Conservation (phyloP, 768 basidiomycete species). For the Phanerodontia chrysosporium region DNA sequence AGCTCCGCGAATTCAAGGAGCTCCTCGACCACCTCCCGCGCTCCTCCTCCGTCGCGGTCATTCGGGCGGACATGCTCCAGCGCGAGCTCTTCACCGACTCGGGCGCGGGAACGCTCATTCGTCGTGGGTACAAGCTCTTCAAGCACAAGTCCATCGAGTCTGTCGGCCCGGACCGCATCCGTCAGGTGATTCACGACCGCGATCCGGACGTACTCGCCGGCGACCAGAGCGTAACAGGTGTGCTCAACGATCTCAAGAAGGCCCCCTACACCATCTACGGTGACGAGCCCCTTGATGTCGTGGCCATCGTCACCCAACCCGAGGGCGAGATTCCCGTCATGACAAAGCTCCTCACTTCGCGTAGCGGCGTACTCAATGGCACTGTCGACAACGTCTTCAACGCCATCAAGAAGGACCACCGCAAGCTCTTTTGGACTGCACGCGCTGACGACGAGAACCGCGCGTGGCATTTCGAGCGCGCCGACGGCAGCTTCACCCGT, state of each 20-base stretch:
- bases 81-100: slow-evolving; percentile 98
- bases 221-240: slow-evolving; percentile 79
- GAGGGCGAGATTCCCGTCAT: slow-evolving; percentile 85
- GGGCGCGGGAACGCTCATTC: slow-evolving; percentile 96
- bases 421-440: slow-evolving; percentile 95
- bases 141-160: slow-evolving; percentile 77
- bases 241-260: slow-evolving; percentile 76
- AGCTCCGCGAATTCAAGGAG: slow-evolving; percentile 98
- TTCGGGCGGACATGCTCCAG: slow-evolving; percentile 87
- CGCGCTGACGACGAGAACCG: slow-evolving; percentile 95
- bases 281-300: slow-evolving; percentile 95
- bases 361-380: slow-evolving; percentile 86
- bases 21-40: slow-evolving; percentile 97
- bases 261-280: slow-evolving; percentile 93
- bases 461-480: slow-evolving; percentile 97
- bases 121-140: slow-evolving; percentile 97
- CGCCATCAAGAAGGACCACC: slow-evolving; percentile 93
- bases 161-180: slow-evolving; percentile 90
- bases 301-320: slow-evolving; percentile 92
- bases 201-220: slow-evolving; percentile 89
- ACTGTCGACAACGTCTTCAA: slow-evolving; percentile 97
- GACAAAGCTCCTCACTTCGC: slow-evolving; percentile 87
- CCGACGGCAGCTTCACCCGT: slow-evolving; percentile 95
- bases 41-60: slow-evolving; percentile 97
- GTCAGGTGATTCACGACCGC: slow-evolving; percentile 91